A percentile compares a stretch with the other conserved stretches of the same genome.
Conservation (phyloP, 176 grass and related monocot genomes). For the Cenchrus americanus region DNA sequence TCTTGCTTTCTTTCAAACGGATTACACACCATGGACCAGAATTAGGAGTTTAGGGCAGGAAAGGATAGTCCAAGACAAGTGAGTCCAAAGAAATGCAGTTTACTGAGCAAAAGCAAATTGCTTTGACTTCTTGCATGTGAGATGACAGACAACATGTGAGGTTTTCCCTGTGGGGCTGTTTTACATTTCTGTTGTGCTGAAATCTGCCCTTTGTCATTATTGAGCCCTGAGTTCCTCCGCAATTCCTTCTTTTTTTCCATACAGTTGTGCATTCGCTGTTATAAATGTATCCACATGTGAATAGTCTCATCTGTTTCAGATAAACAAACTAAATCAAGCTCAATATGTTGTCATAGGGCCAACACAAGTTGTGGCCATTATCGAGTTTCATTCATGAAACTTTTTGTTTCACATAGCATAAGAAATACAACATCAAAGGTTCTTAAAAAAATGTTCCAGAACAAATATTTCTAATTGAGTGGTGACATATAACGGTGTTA, state of each 20-base stretch:
- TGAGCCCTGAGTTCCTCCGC: conserved; percentile 27
- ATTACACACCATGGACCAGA: conserved; percentile 15
- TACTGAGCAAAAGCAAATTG: conserved; percentile 57
- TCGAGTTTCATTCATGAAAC: not conserved
- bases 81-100: conserved; percentile 37
- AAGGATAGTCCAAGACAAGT: conserved; percentile 40
- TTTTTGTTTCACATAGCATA: not conserved
- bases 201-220: conserved; percentile 54
- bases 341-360: conserved; percentile 8
- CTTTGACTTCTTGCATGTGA: conserved; percentile 66
- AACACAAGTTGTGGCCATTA: not conserved
- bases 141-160: conserved; percentile 56
- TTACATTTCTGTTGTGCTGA: conserved; percentile 45
- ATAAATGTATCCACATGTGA: conserved; percentile 45
- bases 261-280: conserved; percentile 25
- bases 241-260: conserved; percentile 15
- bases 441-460: conserved; percentile 1
- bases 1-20: conserved; percentile 14
- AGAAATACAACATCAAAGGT: not conserved
- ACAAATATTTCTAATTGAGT: not conserved
- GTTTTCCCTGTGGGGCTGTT: conserved; percentile 47
- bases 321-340: conserved; percentile 25
- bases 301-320: conserved; percentile 37
- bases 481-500: not conserved
- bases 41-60: too few species aligned